Evolutionary conservation across 2,329 filamentous ascomycete species (phyloP), one percentile per base, ranked within the genome.

Genomic region (Penicillium concentricum): DNA sequence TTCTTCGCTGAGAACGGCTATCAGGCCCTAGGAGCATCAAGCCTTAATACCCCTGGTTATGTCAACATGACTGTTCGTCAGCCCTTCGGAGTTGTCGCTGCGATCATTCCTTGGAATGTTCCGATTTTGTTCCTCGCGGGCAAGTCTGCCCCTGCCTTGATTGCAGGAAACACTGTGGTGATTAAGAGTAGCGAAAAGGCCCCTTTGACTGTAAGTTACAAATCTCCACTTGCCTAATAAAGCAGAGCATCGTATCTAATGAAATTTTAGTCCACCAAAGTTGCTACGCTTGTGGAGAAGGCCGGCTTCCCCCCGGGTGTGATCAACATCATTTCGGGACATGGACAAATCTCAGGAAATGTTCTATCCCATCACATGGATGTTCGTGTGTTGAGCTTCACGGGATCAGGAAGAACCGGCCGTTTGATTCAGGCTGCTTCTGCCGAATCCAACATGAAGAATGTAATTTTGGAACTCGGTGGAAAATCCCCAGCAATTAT

Each of bases 331-430:
- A 24, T 24, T 73, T 90, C 88, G 51, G 90, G 90, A 59, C 86
- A 90, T 76, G 90, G 90, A 68, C 89, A 85, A 78, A 77, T 86
- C 54, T 89, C 90, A 48, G 90, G 90, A 77, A 88, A 89, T 49
- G 82, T 83, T 62, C 78, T 85, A 59, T 76, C 82, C 50, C 75
- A 81, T 32, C 83, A 85, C 76, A 84, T 86, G 82, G 82, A 84
- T 67, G 74, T 86, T 60, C 82, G 85, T 75, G 85, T 85, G 77
- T 73, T 86, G 57, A 83, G 83, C 62, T 86, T 86, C 72, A 85
- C 83, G 54, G 83, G 83, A 54, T 85, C 83, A 35, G 85, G 82
- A 59, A 74, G 83, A 59, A 81, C 83, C 56, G 83, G 83, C 61
- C 81, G 83, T 62, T 76, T 80, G 61, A 84, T 86, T 72, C 79